Percentiles rank a stretch among this genome's conserved stretches.
These are phyloP conservation scores for Penicillium psychrosexuale DNA, from an alignment of 2,329 filamentous ascomycete species.

Conservation along the genomic window DNA sequence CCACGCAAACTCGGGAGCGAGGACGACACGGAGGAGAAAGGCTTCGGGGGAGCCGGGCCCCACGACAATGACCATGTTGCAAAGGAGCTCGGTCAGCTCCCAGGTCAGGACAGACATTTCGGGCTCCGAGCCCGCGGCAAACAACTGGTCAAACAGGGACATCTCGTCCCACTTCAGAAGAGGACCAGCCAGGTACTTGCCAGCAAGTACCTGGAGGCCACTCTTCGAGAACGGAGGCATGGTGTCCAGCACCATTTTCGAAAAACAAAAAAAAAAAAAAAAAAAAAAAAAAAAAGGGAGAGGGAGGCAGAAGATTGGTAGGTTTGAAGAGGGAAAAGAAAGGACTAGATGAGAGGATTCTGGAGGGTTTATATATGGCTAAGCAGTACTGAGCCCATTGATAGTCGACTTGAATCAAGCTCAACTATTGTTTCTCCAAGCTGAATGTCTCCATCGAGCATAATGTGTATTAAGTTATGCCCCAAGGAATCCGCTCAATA, in stretches of 20 bases:
- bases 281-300: neutral
- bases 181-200: conserved; percentile 1
- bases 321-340: neutral
- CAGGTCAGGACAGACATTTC: neutral
- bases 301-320: neutral
- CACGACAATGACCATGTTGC: conserved; percentile 9
- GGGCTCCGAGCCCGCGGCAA: neutral
- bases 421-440: neutral
- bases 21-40: conserved; percentile 1
- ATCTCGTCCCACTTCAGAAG: neutral
- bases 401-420: neutral
- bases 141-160: neutral
- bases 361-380: neutral
- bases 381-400: neutral
- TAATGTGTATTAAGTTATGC: neutral
- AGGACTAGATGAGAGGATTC: neutral
- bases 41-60: neutral
- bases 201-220: conserved; percentile 3
- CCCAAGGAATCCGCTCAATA: neutral
- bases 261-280: neutral
- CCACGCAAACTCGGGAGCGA: conserved; percentile 9
- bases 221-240: conserved; percentile 1
- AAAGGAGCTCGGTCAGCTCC: conserved; percentile 1
- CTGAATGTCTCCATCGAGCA: neutral
- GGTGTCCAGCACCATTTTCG: neutral